Base-by-base conservation (phyloP, 495 filamentous ascomycete genomes). In the Umbilicaria muhlenbergii region DNA sequence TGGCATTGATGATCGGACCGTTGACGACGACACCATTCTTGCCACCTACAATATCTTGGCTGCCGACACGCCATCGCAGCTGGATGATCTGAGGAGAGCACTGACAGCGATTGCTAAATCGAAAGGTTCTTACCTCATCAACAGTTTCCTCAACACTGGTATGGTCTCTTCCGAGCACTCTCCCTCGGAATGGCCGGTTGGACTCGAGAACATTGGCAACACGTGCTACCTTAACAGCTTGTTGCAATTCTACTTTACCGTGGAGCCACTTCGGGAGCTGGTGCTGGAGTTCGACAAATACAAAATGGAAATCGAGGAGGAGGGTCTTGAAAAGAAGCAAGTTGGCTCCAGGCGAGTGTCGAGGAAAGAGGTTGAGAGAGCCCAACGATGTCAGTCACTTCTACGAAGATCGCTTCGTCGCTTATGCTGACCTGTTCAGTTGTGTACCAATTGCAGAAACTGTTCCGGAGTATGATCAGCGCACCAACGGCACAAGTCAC, bases 191-290 rank as follows among this genome's bases (percentile, higher is more conserved):
- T 77, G 78, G 65, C 87, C 88, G 7, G 80, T 89, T 41, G 91
- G 91, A 0, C 68, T 96, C 11, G 73, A 76, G 35, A 99, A 96
- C 49, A 89, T 95, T 48, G 86, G 89, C 35, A 95, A 95, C 50
- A 99, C 91, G 1, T 99, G 91, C 59, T 99, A 99, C 52, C 73
- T 99, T 34, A 96, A 96, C 63, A 96, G 91, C 58, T 70, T 99
- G 28, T 63, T 99, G 11, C 91, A 99, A 52, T 96, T 92, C 52
- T 87, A 92, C 56, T 95, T 91, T 56, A 86, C 87, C 1, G 73
- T 99, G 34, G 80, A 76, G 41, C 78, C 86, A 6, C 71, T 93
- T 33, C 75, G 89, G 24, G 71, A 93, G 13, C 72, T 96, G 55
- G 77, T 93, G 4, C 61, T 92, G 39, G 64, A 81, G 32, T 78